Conservation (phyloP, 129 eudicot genomes). For the Ambrosia artemisiifolia region DNA sequence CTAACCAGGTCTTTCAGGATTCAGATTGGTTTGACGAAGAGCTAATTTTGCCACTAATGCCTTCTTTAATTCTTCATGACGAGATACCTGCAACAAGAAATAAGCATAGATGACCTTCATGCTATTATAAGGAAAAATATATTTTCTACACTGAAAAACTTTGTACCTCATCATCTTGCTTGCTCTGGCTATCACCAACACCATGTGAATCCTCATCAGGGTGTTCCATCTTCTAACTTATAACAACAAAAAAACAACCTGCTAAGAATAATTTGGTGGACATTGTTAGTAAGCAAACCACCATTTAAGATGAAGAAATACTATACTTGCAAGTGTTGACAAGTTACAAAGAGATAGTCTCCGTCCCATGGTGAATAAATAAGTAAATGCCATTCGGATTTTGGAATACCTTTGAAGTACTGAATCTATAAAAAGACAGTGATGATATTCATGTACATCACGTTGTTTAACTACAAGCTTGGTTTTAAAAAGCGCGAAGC, state of each 20-base stretch:
- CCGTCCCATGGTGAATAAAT: not conserved
- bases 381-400: not conserved
- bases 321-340: not conserved
- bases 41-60: constrained; percentile 64
- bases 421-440: not conserved
- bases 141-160: constrained; percentile 9
- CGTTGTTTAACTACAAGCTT: too few species aligned
- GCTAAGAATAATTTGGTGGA: not conserved
- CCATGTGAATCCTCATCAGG: constrained; percentile 61
- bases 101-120: not conserved
- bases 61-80: constrained; percentile 80
- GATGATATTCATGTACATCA: not conserved
- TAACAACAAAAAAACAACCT: constrained; percentile 15
- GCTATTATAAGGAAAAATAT: not conserved
- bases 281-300: not conserved
- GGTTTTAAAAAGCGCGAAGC: too few species aligned
- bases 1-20: constrained; percentile 91
- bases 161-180: constrained; percentile 69
- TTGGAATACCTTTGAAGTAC: too few species aligned
- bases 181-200: constrained; percentile 59
- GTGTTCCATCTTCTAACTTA: constrained; percentile 52
- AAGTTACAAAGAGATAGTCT: not conserved
- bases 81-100: constrained; percentile 62
- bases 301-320: not conserved
- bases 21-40: constrained; percentile 77